These are phyloP conservation scores for Catunica adiposa DNA, from an alignment of 2,329 filamentous ascomycete species.

Conservation along the genomic window DNA sequence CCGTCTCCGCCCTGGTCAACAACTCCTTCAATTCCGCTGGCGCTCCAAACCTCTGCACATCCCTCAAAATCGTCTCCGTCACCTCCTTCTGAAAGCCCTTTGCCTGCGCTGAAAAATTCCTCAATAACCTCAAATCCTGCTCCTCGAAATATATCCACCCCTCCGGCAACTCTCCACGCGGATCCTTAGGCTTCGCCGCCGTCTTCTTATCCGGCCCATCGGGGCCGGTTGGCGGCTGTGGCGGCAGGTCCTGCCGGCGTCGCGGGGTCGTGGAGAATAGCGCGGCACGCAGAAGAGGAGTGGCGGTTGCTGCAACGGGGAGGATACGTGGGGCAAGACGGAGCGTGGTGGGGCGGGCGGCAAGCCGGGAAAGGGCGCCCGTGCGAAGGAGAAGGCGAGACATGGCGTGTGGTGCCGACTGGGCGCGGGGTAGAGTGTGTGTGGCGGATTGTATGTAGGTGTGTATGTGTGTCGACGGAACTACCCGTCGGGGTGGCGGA, in stretches of 20 bases:
- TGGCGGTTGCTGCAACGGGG: slow-evolving; percentile 14
- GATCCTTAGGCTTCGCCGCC: slow-evolving; percentile 16
- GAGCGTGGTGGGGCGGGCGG: slow-evolving; percentile 23
- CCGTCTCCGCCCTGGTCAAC: slow-evolving; percentile 39
- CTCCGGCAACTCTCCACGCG: slow-evolving; percentile 21
- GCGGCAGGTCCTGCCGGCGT: slow-evolving; percentile 23
- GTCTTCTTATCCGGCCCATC: slow-evolving; percentile 16
- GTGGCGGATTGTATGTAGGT: not conserved
- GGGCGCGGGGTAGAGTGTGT: not conserved
- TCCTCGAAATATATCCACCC: slow-evolving; percentile 32
- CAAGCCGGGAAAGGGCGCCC: slow-evolving; percentile 47
- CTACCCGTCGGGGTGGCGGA: not conserved
- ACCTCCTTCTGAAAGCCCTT: slow-evolving; percentile 44
- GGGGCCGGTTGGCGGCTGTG: slow-evolving; percentile 14
- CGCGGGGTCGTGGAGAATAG: slow-evolving; percentile 17
- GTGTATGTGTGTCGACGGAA: not conserved
- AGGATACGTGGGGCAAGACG: not conserved
- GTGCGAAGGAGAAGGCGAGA: slow-evolving; percentile 50
- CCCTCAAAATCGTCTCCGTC: slow-evolving; percentile 42
- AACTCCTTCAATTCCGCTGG: slow-evolving; percentile 49
- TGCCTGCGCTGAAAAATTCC: slow-evolving; percentile 43
- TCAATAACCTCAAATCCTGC: slow-evolving; percentile 35
- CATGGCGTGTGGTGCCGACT: slow-evolving; percentile 30
- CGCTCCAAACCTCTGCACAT: slow-evolving; percentile 51
- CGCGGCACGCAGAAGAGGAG: slow-evolving; percentile 25